Base-by-base conservation (phyloP, 73 alveolate species). In the Halteria grandinella region DNA sequence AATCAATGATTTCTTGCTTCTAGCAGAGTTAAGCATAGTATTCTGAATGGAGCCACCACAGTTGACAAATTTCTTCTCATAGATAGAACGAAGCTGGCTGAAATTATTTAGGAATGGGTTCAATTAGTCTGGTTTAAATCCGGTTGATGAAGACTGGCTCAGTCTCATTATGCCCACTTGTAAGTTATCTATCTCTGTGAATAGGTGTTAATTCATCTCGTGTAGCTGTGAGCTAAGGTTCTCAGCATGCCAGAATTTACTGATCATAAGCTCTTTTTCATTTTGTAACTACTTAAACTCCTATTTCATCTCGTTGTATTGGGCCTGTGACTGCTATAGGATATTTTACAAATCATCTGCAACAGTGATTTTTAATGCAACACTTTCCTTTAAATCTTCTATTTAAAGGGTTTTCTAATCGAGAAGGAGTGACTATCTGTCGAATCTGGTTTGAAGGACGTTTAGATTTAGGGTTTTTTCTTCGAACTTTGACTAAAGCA, bases 331-430 rank as follows among this genome's bases (percentile, higher is more conserved):
- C 29, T 60, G 24, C 25, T 60, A 24, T 11, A 60, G 58, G 20
- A 60, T n/a, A 18, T n/a, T 37, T 21, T 60, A 23, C n/a, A 60
- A 25, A 37, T 60, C 77, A 37, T 60, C 77, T 15, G 77, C 34
- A 20, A 60, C 77, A 40, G 77, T 60, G 57, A 60, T 60, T 28
- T 60, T 60, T 23, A 60, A 21, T 21, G 25, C 43, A 18, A 60
- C 77, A 39, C 77, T 60, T 21, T 60, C 77, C 43, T 60, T 60
- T 5, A 60, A 31, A 37, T 60, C 77, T 1, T 60, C 77, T 6
- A 60, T 60, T 10, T 40, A 21, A 8, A 12, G 7, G 58, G 10
- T 21, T 27, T 60, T 60, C 18, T 60, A 24, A 4, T 12, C 10
- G 3, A 60, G 59, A 24, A 40, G 37, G 34, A 14, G 12, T 18